These are phyloP conservation scores for Xerocomellus dryophilus DNA, from an alignment of 768 basidiomycete species.

Conservation along the genomic window DNA sequence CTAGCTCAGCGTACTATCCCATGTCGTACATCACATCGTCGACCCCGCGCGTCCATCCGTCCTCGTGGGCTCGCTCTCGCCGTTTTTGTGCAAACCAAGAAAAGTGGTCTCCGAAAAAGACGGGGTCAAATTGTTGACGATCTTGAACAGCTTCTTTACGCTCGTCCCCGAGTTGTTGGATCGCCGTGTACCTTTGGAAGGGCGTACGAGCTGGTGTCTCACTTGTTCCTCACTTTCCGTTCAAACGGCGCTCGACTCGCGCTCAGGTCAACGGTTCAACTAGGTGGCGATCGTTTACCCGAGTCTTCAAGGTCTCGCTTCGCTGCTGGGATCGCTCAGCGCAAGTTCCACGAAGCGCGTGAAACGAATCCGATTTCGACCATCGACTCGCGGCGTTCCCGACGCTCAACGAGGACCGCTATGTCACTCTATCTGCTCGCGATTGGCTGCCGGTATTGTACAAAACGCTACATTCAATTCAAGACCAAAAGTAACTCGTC, in stretches of 20 bases:
- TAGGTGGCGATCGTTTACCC: constrained; percentile 41
- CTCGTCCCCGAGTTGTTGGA: constrained; percentile 63
- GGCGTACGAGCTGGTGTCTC: constrained; percentile 65
- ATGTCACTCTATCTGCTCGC: constrained; percentile 45
- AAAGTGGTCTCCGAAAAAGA: constrained; percentile 83
- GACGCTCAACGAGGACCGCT: constrained; percentile 63
- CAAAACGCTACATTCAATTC: constrained; percentile 82
- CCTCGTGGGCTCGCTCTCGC: no score
- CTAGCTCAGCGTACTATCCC: no score
- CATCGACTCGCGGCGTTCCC: constrained; percentile 75
- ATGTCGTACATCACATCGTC: no score
- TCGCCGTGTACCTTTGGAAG: constrained; percentile 44
- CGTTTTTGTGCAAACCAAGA: constrained; percentile 67
- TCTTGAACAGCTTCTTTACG: constrained; percentile 61
- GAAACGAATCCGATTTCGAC: constrained; percentile 90
- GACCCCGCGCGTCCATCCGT: no score
- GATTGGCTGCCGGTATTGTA: constrained; percentile 84
- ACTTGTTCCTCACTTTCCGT: constrained; percentile 74
- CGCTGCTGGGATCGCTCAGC: constrained; percentile 68
- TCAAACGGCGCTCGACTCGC: constrained; percentile 66
- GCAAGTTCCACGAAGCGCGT: constrained; percentile 79
- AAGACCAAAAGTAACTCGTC: constrained; percentile 85
- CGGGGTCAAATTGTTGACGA: constrained; percentile 78
- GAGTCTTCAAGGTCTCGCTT: constrained; percentile 46
- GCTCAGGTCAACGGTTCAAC: constrained; percentile 64